Evolutionary conservation across 257 asterid species (phyloP).

Genomic region (Rhazya stricta): DNA sequence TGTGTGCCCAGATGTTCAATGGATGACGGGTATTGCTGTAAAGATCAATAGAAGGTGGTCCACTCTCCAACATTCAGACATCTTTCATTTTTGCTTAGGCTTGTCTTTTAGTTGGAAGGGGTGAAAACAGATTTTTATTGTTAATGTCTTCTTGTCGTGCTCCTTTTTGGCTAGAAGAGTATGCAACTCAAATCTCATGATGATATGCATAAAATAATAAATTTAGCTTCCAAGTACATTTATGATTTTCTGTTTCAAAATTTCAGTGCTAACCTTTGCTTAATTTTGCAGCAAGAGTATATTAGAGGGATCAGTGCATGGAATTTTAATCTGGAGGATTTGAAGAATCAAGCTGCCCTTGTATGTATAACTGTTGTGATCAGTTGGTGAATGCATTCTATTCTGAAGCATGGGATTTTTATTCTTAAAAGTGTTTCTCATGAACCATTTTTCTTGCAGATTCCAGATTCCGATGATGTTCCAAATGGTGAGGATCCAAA

Average conservation of each 20-base stretch:
- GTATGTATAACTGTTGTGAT: conserved; percentile 39
- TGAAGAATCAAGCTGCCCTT: conserved; percentile 89
- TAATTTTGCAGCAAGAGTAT: conserved; percentile 79
- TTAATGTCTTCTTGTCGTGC: not conserved
- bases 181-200: not conserved
- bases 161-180: not conserved
- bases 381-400: conserved; percentile 20
- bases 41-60: not conserved
- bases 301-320: conserved; percentile 96
- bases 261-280: not conserved
- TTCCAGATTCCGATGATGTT: conserved; percentile 61
- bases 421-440: conserved; percentile 3
- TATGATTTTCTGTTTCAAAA: not conserved
- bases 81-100: not conserved
- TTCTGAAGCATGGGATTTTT: not conserved
- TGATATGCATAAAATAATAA: not conserved
- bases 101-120: not conserved
- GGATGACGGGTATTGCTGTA: not conserved
- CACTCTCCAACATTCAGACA: not conserved
- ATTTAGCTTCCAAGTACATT: not conserved
- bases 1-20: not conserved
- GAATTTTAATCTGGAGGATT: conserved; percentile 94
- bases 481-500: conserved; percentile 53
- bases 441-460: conserved; percentile 44
- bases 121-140: not conserved